phyloP scores from a whole-genome alignment of 2,329 filamentous ascomycete genomes.

The Rutstroemia sp. region DNA sequence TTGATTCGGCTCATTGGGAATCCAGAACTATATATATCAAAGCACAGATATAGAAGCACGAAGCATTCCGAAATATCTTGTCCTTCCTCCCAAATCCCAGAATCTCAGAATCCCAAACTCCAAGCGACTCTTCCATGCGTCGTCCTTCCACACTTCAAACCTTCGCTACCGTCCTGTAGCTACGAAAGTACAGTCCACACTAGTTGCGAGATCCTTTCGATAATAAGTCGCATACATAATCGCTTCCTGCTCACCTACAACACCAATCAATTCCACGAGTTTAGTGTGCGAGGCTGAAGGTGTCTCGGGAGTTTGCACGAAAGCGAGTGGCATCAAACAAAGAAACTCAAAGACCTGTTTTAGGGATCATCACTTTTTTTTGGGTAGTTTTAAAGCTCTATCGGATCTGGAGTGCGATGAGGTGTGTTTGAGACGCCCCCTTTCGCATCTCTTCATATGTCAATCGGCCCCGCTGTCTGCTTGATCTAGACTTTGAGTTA shows the following conservation, averaged over 20 bases:
- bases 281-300: constrained; percentile 23
- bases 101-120: no score
- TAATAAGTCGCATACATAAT: no score
- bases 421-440: constrained; percentile 1
- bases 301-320: constrained; percentile 24
- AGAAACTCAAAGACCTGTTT: constrained; percentile 1
- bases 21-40: no score
- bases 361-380: neutral
- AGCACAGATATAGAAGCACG: no score
- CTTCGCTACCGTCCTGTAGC: no score
- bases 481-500: neutral
- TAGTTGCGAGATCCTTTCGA: neutral
- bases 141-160: no score
- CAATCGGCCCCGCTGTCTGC: neutral
- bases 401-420: constrained; percentile 4
- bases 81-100: no score
- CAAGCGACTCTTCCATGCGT: no score
- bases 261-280: neutral
- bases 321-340: constrained; percentile 9
- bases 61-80: no score
- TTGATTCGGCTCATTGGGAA: no score
- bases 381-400: neutral
- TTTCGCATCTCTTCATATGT: neutral
- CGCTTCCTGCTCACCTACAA: neutral
- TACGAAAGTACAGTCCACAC: neutral